phyloP scores from a whole-genome alignment of 345 rosid species.

The Brassica incana region DNA sequence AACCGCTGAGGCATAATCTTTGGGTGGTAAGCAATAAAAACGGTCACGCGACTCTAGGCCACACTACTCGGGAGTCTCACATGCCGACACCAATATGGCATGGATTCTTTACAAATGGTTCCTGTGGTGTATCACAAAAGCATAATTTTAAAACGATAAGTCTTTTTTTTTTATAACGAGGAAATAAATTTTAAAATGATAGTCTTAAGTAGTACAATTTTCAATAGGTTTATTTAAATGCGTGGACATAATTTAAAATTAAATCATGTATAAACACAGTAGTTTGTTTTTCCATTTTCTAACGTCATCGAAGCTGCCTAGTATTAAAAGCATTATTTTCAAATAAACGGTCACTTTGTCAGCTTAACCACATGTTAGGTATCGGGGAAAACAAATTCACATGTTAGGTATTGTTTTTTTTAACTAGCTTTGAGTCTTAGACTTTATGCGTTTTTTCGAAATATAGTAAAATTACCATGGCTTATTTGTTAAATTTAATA shows the following conservation, averaged over 20 bases:
- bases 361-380: slow-evolving; percentile 41
- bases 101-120: slow-evolving; percentile 27
- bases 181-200: too few species aligned
- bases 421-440: not conserved
- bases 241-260: slow-evolving; percentile 7
- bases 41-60: slow-evolving; percentile 40
- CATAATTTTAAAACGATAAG: not conserved
- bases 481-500: not conserved
- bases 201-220: not conserved
- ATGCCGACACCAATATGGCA: slow-evolving; percentile 33
- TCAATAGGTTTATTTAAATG: slow-evolving; percentile 3
- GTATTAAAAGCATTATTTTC: slow-evolving; percentile 22
- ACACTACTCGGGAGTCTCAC: slow-evolving; percentile 41
- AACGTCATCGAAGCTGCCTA: slow-evolving; percentile 30
- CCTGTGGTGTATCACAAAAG: slow-evolving; percentile 12
- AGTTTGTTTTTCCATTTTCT: slow-evolving; percentile 10
- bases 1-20: slow-evolving; percentile 40
- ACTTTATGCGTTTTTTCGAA: not conserved
- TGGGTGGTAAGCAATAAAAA: slow-evolving; percentile 39
- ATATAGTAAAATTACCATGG: not conserved
- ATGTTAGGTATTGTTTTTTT: slow-evolving; percentile 13
- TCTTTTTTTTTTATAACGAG: too few species aligned
- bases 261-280: slow-evolving; percentile 3
- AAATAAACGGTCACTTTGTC: slow-evolving; percentile 40
- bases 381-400: not conserved